Base-by-base conservation (phyloP, 2,329 filamentous ascomycete species). In the Mycogone perniciosa region DNA sequence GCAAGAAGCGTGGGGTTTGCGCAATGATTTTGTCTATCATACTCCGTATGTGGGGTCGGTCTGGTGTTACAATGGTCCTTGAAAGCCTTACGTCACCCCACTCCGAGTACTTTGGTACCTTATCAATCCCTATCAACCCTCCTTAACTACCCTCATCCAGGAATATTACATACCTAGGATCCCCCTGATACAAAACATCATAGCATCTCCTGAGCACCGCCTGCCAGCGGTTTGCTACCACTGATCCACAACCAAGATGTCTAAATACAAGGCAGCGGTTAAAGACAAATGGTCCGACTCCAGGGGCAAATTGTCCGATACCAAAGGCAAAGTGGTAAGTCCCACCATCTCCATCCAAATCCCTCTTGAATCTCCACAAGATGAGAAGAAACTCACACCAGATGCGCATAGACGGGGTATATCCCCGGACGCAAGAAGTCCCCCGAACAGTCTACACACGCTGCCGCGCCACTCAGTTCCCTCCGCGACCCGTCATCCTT, bases 401-500 rank as follows among this genome's bases (percentile, higher is more conserved):
- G 3, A n/a, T n/a, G 20, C 2, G 10, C 7, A 27, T n/a, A 52
- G 50, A 52, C 50, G 31, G 46, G 34, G 8, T 37, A 40, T 6
- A 52, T 52, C n/a, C 50, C 50, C 11, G 69, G 71, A 40, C 71
- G 74, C 52, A 67, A 67, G 47, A 69, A 70, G 31, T 61, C 64
- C 30, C 60, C 63, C 11, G 57, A 62, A 1, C 52, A 59, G 11
- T 44, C 54, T 20, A 54, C 59, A 26, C 72, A 75, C 57, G 66
- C 70, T 41, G 69, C 79, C 31, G 74, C 76, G 11, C 89, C 90
- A 1, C 71, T 95, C 40, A 75, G 82, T 7, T 76, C 81, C 4
- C 76, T 96, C 31, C 84, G 82, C 64, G 89, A 96, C 63, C 90
- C 89, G 1, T 67, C 80, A 1, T 79, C 82, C 11, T 96, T 95